Base-by-base conservation (phyloP, 169 alveolate genomes). In the Cryptosporidium felis region DNA sequence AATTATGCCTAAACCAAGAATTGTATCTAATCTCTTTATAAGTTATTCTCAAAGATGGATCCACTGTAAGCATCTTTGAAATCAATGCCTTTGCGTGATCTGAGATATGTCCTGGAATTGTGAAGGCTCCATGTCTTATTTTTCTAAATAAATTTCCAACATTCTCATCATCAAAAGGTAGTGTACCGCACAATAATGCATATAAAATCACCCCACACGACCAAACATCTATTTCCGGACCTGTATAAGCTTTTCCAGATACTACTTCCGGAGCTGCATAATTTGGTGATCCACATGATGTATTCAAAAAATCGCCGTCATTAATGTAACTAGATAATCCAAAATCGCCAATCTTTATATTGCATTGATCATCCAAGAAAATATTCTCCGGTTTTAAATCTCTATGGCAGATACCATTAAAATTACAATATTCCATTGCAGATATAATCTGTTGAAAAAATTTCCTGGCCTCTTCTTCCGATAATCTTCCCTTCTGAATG, bases 221-320 rank as follows among this genome's bases (percentile, higher is more conserved):
- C 99, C 99, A 97, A 12, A 97, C 93, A 90, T 97, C 99, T 44
- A 97, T 99, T 89, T 96, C 93, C 14, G 94, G 91, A 5, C 99
- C 98, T 32, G 92, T 90, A 91, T 97, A 96, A 28, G 95, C 93
- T 79, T 91, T 93, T 6, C 94, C 94, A 28, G 90, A 90, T 21
- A 94, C 92, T 92, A 95, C 94, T 81, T 96, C 98, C 14, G 98
- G 98, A 23, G 98, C 98, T 1, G 97, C 97, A 88, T 96, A 96
- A 85, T 96, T 94, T 26, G 98, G 98, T 42, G 96, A 92, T 9
- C 98, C 98, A 88, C 98, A 96, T 0, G 98, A 96, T 21, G 98
- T 96, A 62, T 81, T 91, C 63, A 96, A 90, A 56, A 92, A 88
- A 53, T 94, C 94, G 44, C 92, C 94, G 80, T 90, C 90, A 56